Evolutionary conservation across 139 green algal species (phyloP).

Genomic region (Chlamydomonas schloesseri): DNA sequence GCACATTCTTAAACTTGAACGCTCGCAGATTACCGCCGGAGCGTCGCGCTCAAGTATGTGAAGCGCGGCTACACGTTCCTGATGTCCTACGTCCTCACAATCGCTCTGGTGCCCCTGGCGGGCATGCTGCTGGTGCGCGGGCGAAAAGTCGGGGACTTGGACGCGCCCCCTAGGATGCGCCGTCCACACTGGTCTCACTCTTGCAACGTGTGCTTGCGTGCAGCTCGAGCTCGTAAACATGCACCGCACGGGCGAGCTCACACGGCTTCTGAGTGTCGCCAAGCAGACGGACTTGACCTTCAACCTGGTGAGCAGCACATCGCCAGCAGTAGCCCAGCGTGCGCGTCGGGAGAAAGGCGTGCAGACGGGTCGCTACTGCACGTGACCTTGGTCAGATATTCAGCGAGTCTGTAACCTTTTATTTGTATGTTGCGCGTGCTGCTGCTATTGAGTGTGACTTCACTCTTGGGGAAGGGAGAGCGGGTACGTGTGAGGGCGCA

Average conservation of each 20-base stretch:
- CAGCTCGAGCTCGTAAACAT: slow-evolving; percentile 88
- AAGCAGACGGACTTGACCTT: slow-evolving; percentile 88
- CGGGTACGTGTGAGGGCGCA: too few species aligned
- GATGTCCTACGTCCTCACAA: slow-evolving; percentile 73
- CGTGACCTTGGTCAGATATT: too few species aligned
- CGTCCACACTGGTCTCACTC: not conserved
- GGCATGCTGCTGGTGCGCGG: slow-evolving; percentile 48
- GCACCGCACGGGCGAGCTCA: slow-evolving; percentile 81
- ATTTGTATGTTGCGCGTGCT: too few species aligned
- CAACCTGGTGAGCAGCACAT: slow-evolving; percentile 81
- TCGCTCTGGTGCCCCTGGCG: slow-evolving; percentile 77
- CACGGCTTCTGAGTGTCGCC: slow-evolving; percentile 74
- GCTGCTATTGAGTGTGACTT: too few species aligned
- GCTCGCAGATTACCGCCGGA: slow-evolving; percentile 54
- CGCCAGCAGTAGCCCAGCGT: too few species aligned
- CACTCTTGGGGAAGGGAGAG: too few species aligned
- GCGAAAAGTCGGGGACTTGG: not conserved
- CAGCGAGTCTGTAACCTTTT: too few species aligned
- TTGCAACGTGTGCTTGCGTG: not conserved
- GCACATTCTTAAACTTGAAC: not conserved
- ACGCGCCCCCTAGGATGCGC: not conserved
- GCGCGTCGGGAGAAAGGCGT: too few species aligned
- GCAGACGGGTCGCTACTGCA: too few species aligned
- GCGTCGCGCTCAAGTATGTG: slow-evolving; percentile 92
- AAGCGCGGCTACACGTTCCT: slow-evolving; percentile 89